These are phyloP conservation scores for Diaporthe velutina DNA, from an alignment of 2,329 filamentous ascomycete genomes.

Conservation along the genomic window DNA sequence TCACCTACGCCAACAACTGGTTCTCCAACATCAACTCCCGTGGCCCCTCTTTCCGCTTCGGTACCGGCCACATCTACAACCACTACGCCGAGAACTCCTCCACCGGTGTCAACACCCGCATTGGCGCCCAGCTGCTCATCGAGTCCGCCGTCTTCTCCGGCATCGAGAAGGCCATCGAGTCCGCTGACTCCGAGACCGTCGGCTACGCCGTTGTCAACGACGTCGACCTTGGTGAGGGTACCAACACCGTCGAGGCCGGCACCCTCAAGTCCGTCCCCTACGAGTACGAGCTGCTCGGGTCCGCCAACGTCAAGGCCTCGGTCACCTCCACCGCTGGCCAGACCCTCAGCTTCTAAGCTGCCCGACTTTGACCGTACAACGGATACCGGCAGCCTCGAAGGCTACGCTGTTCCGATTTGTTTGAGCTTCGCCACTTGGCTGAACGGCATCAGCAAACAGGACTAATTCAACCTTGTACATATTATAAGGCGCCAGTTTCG, in stretches of 20 bases:
- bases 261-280: constrained; percentile 67
- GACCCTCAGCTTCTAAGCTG: constrained; percentile 50
- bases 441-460: neutral
- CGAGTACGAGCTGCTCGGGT: constrained; percentile 65
- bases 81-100: constrained; percentile 56
- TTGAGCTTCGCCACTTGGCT: neutral
- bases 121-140: constrained; percentile 69
- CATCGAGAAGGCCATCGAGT: constrained; percentile 50
- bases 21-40: constrained; percentile 75
- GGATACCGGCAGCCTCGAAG: neutral
- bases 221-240: constrained; percentile 57
- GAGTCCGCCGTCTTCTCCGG: constrained; percentile 66
- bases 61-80: constrained; percentile 69
- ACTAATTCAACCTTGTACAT: constrained; percentile 34
- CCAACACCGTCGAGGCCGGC: constrained; percentile 62
- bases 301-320: constrained; percentile 58
- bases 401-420: constrained; percentile 4
- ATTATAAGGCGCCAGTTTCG: constrained; percentile 16
- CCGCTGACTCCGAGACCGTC: constrained; percentile 54
- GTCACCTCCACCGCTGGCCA: constrained; percentile 56
- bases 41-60: constrained; percentile 74
- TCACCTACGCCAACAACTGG: constrained; percentile 76
- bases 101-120: constrained; percentile 67
- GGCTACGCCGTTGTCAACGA: constrained; percentile 58
- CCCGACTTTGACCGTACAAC: neutral